Evolutionary conservation across 2,329 filamentous ascomycete genomes (phyloP).

Genomic region (Grosmannia serpens): DNA sequence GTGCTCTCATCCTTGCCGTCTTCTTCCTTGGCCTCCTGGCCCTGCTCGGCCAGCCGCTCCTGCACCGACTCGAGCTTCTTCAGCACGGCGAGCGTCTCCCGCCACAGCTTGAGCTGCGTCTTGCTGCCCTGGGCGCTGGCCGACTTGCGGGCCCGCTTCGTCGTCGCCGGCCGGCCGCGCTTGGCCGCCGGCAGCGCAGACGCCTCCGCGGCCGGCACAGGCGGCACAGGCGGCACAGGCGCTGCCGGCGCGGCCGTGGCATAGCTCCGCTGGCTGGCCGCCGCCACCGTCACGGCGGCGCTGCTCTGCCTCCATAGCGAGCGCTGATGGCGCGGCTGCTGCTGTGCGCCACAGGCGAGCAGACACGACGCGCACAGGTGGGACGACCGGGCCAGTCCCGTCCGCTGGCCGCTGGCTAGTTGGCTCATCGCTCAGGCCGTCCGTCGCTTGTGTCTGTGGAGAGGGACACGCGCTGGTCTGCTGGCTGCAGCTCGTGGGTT

Average conservation of each 20-base stretch:
- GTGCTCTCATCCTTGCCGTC: not conserved
- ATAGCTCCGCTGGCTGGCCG: not conserved
- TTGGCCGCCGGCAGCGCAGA: not conserved
- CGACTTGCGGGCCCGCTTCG: not conserved
- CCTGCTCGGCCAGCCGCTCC: constrained; percentile 6
- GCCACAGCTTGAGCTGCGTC: constrained; percentile 15
- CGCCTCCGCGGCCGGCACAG: not conserved
- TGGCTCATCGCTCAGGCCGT: constrained; percentile 23
- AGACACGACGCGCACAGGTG: constrained; percentile 19
- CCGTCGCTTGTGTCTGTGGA: not conserved
- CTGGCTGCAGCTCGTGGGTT: not conserved
- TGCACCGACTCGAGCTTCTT: constrained; percentile 14
- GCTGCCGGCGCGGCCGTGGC: not conserved
- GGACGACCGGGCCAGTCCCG: constrained; percentile 17
- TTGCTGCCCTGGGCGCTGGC: not conserved
- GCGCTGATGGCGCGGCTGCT: not conserved
- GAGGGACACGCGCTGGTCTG: not conserved
- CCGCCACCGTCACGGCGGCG: not conserved
- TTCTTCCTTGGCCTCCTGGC: not conserved
- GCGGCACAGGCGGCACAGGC: too few relatives aligned
- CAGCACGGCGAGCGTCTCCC: constrained; percentile 16
- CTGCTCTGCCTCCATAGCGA: not conserved
- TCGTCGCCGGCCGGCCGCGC: not conserved
- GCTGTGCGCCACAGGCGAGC: not conserved
- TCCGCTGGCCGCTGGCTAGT: constrained; percentile 15